phyloP scores from a whole-genome alignment of 139 green algal species.

The Pycnococcus provasolii region DNA sequence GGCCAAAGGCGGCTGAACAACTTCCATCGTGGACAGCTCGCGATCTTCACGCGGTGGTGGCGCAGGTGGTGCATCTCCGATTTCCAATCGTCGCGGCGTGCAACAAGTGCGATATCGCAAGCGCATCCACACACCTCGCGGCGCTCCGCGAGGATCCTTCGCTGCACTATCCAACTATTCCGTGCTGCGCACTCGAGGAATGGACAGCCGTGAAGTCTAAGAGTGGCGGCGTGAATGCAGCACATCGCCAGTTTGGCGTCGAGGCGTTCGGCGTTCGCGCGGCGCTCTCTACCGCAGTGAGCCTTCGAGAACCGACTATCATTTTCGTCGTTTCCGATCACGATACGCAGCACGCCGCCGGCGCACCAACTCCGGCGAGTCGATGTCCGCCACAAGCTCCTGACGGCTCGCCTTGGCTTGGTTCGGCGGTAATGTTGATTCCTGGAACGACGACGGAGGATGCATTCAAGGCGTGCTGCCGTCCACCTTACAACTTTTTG shows the following conservation, averaged over 20 bases:
- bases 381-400: neutral
- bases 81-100: conserved; percentile 48
- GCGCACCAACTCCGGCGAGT: neutral
- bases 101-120: conserved; percentile 45
- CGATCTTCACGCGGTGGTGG: conserved; percentile 43
- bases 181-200: neutral
- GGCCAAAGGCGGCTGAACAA: neutral
- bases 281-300: neutral
- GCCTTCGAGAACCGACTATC: neutral
- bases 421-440: neutral
- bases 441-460: neutral
- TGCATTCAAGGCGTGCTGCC: neutral
- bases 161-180: neutral
- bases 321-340: neutral
- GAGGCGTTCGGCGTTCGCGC: neutral
- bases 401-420: neutral
- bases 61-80: conserved; percentile 38
- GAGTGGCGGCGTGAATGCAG: neutral
- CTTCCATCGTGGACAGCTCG: neutral
- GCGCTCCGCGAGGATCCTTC: conserved; percentile 23
- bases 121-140: conserved; percentile 24
- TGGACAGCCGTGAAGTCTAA: neutral
- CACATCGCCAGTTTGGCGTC: neutral
- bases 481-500: neutral
- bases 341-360: too few species aligned